Evolutionary conservation across 1,284 basidiomycete species (phyloP).

Genomic region (Rhizoctonia solani): DNA sequence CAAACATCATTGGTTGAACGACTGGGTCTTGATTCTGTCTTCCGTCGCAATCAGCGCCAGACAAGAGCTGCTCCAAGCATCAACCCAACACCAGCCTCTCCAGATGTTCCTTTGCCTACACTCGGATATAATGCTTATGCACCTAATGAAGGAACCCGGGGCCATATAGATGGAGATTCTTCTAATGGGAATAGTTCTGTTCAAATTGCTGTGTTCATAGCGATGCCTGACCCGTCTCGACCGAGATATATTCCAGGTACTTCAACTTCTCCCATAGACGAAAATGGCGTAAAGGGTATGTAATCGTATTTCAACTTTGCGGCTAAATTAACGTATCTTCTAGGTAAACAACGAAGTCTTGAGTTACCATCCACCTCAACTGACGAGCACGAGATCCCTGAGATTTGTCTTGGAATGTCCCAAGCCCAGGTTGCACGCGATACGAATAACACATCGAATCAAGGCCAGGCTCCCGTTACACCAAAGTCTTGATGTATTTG

Average conservation of each 20-base stretch:
- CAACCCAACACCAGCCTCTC: constrained; percentile 12
- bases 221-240: constrained; percentile 37
- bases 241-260: constrained; percentile 25
- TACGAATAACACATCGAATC: neutral
- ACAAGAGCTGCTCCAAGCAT: too few relatives aligned
- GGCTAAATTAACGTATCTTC: neutral
- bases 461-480: neutral
- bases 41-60: too few relatives aligned
- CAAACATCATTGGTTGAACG: neutral
- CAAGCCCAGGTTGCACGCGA: constrained; percentile 8
- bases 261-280: neutral
- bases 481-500: neutral
- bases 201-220: constrained; percentile 37
- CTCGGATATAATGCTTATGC: constrained; percentile 11
- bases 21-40: neutral
- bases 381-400: constrained; percentile 31
- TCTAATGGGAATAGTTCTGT: constrained; percentile 13
- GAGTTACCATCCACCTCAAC: constrained; percentile 16
- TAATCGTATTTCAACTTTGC: neutral
- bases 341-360: constrained; percentile 31
- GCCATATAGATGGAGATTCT: neutral
- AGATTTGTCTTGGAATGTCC: constrained; percentile 22
- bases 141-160: neutral
- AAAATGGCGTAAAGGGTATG: constrained; percentile 26
- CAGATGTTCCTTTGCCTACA: constrained; percentile 10